A percentile compares a stretch with the other conserved stretches of the same genome.
Evolutionary conservation across 208 protist genomes (phyloP).

Genomic region (Angomonas desouzai): DNA sequence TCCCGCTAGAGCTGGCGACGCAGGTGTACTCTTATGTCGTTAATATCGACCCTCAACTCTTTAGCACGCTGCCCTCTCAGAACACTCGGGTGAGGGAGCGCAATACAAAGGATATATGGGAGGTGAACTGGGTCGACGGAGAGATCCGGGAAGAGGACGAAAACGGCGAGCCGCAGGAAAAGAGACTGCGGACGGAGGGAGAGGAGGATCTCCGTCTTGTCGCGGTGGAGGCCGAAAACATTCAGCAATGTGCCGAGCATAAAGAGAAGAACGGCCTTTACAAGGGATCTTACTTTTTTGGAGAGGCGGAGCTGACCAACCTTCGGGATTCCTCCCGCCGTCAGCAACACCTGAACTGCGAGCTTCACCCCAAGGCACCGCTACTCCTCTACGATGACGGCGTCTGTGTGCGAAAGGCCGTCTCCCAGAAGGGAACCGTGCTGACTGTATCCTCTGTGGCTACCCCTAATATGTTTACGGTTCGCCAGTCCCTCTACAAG

Average conservation of each 20-base stretch:
- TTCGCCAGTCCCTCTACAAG: slow-evolving; percentile 69
- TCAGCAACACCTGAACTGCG: slow-evolving; percentile 52
- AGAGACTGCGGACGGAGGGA: slow-evolving; percentile 22
- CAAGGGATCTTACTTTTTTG: slow-evolving; percentile 82
- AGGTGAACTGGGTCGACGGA: slow-evolving; percentile 85
- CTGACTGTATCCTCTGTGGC: slow-evolving; percentile 77
- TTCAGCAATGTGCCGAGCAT: slow-evolving; percentile 55
- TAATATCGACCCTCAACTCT: slow-evolving; percentile 59
- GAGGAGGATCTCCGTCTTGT: slow-evolving; percentile 37
- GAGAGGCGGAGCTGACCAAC: slow-evolving; percentile 57
- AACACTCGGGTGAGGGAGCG: slow-evolving; percentile 60
- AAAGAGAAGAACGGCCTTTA: slow-evolving; percentile 50
- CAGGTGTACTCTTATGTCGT: slow-evolving; percentile 82
- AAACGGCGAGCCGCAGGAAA: slow-evolving; percentile 1
- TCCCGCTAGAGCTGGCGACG: slow-evolving; percentile 68
- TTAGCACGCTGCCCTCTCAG: slow-evolving; percentile 32
- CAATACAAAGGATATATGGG: slow-evolving; percentile 66
- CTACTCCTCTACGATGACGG: slow-evolving; percentile 82
- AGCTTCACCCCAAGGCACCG: slow-evolving; percentile 72
- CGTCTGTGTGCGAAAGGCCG: slow-evolving; percentile 70
- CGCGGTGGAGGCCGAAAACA: slow-evolving; percentile 33
- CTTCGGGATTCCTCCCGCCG: slow-evolving; percentile 51
- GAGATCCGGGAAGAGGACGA: slow-evolving; percentile 21
- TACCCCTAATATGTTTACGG: slow-evolving; percentile 66
- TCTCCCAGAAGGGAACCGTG: slow-evolving; percentile 33